Evolutionary conservation across 1,284 basidiomycete genomes (phyloP).

Genomic region (Tilletia indica): DNA sequence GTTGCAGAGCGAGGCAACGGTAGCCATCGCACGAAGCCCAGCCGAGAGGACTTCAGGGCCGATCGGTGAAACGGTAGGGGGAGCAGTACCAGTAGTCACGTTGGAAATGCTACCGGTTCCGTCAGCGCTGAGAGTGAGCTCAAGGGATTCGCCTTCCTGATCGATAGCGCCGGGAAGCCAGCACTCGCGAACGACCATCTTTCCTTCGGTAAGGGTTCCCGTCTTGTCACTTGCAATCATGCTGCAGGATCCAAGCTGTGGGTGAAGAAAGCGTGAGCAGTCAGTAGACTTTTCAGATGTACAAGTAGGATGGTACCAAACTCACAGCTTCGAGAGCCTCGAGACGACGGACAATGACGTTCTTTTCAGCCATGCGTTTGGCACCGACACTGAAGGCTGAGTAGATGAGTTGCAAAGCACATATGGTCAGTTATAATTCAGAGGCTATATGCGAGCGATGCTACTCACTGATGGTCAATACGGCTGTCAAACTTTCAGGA

Average conservation of each 20-base stretch:
- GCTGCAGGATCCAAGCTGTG: slow-evolving; percentile 75
- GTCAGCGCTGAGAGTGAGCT: not conserved
- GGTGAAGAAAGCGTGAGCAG: slow-evolving; percentile 49
- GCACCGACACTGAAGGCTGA: slow-evolving; percentile 44
- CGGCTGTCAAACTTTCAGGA: slow-evolving; percentile 57
- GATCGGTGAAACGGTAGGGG: not conserved
- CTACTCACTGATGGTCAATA: slow-evolving; percentile 56
- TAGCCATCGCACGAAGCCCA: slow-evolving; percentile 30
- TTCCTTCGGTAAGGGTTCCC: slow-evolving; percentile 50
- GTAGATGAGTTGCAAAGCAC: not conserved
- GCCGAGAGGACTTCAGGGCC: not conserved
- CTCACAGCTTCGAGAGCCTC: slow-evolving; percentile 50
- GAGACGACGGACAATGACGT: slow-evolving; percentile 48
- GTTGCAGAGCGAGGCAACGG: slow-evolving; percentile 47
- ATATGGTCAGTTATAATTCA: not conserved
- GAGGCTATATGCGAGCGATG: not conserved
- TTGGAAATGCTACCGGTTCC: too few species aligned
- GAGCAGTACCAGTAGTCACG: not conserved
- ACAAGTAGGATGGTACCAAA: not conserved
- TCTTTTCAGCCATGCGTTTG: slow-evolving; percentile 47
- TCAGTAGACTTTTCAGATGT: not conserved
- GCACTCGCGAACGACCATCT: slow-evolving; percentile 47
- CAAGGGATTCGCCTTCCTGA: not conserved
- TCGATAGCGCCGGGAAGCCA: slow-evolving; percentile 28
- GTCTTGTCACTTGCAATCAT: slow-evolving; percentile 93